Conservation (phyloP, 2,329 filamentous ascomycete genomes). For the Colletotrichum destructivum region DNA sequence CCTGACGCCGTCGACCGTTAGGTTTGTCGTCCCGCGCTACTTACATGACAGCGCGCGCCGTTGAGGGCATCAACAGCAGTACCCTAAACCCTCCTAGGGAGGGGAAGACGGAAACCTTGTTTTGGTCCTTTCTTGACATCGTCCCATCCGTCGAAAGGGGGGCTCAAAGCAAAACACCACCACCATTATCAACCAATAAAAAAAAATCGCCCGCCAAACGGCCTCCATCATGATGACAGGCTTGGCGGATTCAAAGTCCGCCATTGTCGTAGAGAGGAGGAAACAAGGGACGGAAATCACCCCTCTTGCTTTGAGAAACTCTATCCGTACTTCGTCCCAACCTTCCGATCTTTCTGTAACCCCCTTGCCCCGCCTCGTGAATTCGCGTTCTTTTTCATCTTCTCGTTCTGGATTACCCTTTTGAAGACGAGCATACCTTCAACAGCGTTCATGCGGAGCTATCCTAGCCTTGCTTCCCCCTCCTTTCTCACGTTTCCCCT, state of each 20-base stretch:
- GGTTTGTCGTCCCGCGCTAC: constrained; percentile 32
- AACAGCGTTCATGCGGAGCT: constrained; percentile 28
- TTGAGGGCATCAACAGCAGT: no score
- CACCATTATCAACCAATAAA: no score
- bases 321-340: constrained; percentile 2
- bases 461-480: neutral
- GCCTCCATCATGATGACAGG: neutral
- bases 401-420: constrained; percentile 26
- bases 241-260: neutral
- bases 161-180: constrained; percentile 4
- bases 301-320: neutral
- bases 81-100: neutral
- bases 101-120: neutral
- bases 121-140: neutral
- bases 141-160: neutral
- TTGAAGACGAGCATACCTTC: constrained; percentile 26
- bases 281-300: neutral
- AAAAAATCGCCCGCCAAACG: no score
- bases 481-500: neutral
- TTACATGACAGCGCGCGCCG: no score
- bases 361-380: neutral
- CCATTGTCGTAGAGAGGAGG: neutral
- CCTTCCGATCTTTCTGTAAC: neutral
- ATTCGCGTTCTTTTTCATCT: constrained; percentile 10
- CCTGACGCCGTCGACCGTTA: constrained; percentile 34